Base-by-base conservation (phyloP, 2,329 filamentous ascomycete genomes). In the Periglandula ipomoeae region DNA sequence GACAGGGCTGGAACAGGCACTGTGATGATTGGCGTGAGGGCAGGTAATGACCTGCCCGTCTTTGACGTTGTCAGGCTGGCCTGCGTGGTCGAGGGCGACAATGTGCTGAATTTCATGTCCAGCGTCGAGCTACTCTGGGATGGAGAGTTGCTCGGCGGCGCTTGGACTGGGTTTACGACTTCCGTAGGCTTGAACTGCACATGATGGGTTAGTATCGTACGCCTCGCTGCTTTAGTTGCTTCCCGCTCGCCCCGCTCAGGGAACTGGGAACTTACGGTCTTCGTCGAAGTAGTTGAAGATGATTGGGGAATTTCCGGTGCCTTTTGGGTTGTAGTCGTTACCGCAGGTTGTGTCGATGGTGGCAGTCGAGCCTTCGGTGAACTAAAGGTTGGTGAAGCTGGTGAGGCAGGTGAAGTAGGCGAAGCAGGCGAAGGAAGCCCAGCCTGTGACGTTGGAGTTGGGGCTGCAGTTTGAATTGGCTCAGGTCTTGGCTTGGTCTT, bases 1-100 rank as follows among this genome's bases (percentile, higher is more conserved):
- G 52, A 44, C 5, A 51, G 32, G 6, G 27, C 35, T 19, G 48
- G 44, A 9, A 39, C 39, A 24, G 46, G 44, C 23, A 10, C 30
- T 6, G 46, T 48, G 22, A 50, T 32, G 10, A 50, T 26, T 4
- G 45, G 39, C 39, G 44, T 43, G 11, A 40, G 40, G 22, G 44
- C 30, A 26, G 38, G 20, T 13, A 30, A 30, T 7, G 30, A 15
- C 13, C 35, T 30, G 32, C 34, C 20, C 8, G 26, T 44, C 13
- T 34, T 7, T 7, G 32, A 44, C 32, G 44, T 34, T 20, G 43
- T 19, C 8, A 3, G n/a, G 24, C 35, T 24, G 27, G 34, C 42
- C 35, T 37, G 22, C 8, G 35, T n/a, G 19, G 32, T 45, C 27
- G 27, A 39, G 8, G 24, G 17, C 30, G 37, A 30, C 43, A 38